phyloP scores from a whole-genome alignment of 768 basidiomycete genomes.

The Vararia minispora region DNA sequence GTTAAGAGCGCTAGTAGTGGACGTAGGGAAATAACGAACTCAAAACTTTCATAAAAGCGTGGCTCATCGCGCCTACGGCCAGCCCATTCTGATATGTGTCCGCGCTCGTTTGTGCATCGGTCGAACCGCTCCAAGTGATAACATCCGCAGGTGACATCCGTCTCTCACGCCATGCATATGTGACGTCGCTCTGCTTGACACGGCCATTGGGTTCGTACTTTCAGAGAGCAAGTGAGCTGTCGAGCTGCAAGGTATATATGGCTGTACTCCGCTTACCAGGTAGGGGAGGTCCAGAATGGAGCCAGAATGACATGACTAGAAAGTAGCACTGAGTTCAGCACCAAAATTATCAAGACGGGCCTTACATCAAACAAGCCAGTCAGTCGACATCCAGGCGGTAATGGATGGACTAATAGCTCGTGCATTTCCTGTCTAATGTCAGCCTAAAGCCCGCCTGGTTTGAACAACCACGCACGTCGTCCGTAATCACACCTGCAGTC shows the following conservation, averaged over 20 bases:
- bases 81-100: slow-evolving; percentile 57
- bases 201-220: slow-evolving; percentile 23
- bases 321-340: background rate
- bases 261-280: slow-evolving; percentile 27
- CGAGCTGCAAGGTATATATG: background rate
- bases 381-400: slow-evolving; percentile 82
- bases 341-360: background rate
- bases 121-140: slow-evolving; percentile 80
- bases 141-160: slow-evolving; percentile 80
- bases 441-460: slow-evolving; percentile 4
- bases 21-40: slow-evolving; percentile 22
- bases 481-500: slow-evolving; percentile 65
- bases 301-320: slow-evolving; percentile 81
- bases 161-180: slow-evolving; percentile 8
- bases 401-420: slow-evolving; percentile 60
- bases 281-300: slow-evolving; percentile 75
- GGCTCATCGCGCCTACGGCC: slow-evolving; percentile 74
- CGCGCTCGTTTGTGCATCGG: slow-evolving; percentile 75
- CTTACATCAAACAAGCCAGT: slow-evolving; percentile 43
- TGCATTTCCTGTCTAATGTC: slow-evolving; percentile 47
- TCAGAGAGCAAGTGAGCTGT: background rate
- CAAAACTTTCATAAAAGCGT: slow-evolving; percentile 51
- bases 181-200: slow-evolving; percentile 20
- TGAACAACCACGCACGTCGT: slow-evolving; percentile 55
- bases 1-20: too few species aligned